phyloP scores from a whole-genome alignment of 257 asterid genomes.

The Haberlea rhodopensis region DNA sequence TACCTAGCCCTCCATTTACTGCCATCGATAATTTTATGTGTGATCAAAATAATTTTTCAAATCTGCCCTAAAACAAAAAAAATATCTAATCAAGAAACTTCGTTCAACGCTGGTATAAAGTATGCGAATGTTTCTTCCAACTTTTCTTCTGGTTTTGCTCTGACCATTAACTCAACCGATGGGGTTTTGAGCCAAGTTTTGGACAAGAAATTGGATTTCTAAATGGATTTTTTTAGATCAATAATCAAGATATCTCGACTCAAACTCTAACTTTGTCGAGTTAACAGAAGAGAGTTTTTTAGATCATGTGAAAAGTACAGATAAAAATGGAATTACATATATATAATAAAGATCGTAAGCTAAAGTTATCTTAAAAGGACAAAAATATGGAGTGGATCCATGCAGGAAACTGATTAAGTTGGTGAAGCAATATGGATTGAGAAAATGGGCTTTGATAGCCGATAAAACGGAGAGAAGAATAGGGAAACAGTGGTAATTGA shows the following conservation, averaged over 20 bases:
- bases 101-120: conserved; percentile 8
- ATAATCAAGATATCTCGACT: background rate
- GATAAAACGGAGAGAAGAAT: conserved; percentile 62
- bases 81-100: conserved; percentile 21
- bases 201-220: conserved; percentile 17
- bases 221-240: conserved; percentile 13
- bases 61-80: too few relatives aligned
- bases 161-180: conserved; percentile 16
- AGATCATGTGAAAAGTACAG: conserved; percentile 20
- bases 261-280: background rate
- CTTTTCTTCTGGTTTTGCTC: conserved; percentile 12
- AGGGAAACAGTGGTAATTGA: conserved; percentile 89
- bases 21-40: conserved; percentile 39
- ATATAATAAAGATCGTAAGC: background rate
- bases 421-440: conserved; percentile 46
- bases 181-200: conserved; percentile 4
- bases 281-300: background rate
- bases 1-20: conserved; percentile 32
- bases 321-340: conserved; percentile 10
- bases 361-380: background rate
- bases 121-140: conserved; percentile 1
- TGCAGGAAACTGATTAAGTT: conserved; percentile 46
- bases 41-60: conserved; percentile 26
- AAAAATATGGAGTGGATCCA: background rate
- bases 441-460: conserved; percentile 64